Evolutionary conservation across 108 stramenopile genomes (phyloP).

Genomic region (Fistulifera solaris): DNA sequence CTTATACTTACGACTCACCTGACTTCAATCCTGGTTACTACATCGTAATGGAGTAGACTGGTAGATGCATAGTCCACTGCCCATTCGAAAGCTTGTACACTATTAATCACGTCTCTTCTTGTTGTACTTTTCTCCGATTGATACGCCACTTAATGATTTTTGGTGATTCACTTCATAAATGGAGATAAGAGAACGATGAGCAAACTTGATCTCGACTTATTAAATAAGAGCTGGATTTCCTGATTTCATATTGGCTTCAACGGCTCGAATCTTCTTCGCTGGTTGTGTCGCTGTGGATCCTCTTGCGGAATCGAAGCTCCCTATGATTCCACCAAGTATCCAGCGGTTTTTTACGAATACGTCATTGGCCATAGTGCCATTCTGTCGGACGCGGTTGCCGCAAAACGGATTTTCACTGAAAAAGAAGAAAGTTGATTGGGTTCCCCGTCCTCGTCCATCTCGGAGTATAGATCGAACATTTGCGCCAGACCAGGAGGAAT

Average conservation of each 20-base stretch:
- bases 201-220: no score
- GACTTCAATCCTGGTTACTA: no score
- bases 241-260: constrained; percentile 20
- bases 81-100: no score
- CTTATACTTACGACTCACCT: no score
- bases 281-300: not conserved
- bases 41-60: no score
- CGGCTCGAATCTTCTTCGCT: constrained; percentile 4
- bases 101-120: no score
- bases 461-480: constrained; percentile 18
- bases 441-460: constrained; percentile 12
- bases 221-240: constrained; percentile 47
- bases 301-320: constrained; percentile 12
- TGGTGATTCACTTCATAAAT: no score
- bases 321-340: constrained; percentile 68
- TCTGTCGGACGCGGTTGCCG: constrained; percentile 73
- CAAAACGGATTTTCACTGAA: constrained; percentile 73
- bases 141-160: no score
- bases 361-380: constrained; percentile 88
- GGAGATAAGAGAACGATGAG: no score
- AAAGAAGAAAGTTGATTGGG: constrained; percentile 19
- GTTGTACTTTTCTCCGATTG: no score
- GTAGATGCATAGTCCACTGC: no score
- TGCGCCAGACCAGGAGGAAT: constrained; percentile 24
- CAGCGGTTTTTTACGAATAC: constrained; percentile 80